A percentile compares a stretch with the other conserved stretches of the same genome.
Conservation (phyloP, 441 rosid genomes). For the Gossypium trilobum region DNA sequence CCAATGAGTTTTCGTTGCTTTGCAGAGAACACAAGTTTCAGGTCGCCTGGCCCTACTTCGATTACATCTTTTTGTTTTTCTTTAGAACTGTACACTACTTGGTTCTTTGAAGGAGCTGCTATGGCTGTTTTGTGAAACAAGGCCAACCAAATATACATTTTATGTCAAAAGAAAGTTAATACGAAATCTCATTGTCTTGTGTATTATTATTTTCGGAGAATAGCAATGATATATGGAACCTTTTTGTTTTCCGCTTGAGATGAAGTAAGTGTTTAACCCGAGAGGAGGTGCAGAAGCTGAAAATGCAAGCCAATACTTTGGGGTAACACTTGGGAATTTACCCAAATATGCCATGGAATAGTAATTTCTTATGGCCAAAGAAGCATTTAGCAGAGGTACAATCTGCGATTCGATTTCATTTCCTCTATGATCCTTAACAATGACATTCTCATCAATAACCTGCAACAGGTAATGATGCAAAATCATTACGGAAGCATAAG, state of each 20-base stretch:
- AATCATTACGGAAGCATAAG: not conserved
- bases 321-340: slow-evolving; percentile 24
- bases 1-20: slow-evolving; percentile 29
- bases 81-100: slow-evolving; percentile 24
- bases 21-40: slow-evolving; percentile 29
- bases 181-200: not conserved
- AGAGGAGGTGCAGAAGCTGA: slow-evolving; percentile 43
- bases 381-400: slow-evolving; percentile 30
- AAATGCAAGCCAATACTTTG: slow-evolving; percentile 50
- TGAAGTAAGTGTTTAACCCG: slow-evolving; percentile 38
- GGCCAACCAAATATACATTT: not conserved
- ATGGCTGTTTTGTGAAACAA: slow-evolving; percentile 8
- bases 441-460: slow-evolving; percentile 33
- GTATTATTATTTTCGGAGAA: not conserved
- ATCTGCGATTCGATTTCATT: slow-evolving; percentile 36
- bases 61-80: slow-evolving; percentile 20
- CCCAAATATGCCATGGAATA: slow-evolving; percentile 40
- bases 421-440: slow-evolving; percentile 36
- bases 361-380: slow-evolving; percentile 28
- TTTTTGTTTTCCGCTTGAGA: slow-evolving; percentile 36
- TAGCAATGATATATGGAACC: slow-evolving; percentile 26
- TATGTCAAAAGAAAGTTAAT: slow-evolving; percentile 6
- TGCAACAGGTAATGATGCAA: slow-evolving; percentile 18
- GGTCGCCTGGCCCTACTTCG: slow-evolving; percentile 33
- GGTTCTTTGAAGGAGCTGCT: slow-evolving; percentile 31